Conservation (phyloP, 2,329 filamentous ascomycete genomes). For the Diplodia sapinea region DNA sequence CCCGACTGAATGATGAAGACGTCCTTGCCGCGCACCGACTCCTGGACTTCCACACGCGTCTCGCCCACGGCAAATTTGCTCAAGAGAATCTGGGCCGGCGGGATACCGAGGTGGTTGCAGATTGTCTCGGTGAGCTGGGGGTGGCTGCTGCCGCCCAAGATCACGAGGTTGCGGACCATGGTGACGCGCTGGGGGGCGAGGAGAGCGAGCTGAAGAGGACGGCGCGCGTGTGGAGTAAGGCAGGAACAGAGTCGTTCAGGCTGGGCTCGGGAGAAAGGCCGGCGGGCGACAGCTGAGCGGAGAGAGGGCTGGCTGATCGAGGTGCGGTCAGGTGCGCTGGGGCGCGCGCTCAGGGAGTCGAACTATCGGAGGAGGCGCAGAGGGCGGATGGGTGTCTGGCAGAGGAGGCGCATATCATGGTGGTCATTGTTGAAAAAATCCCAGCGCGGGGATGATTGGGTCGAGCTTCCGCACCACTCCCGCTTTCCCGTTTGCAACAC, state of each 20-base stretch:
- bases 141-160: constrained; percentile 92
- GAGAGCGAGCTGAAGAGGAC: constrained; percentile 11
- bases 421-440: constrained; percentile 22
- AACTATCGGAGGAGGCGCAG: not conserved
- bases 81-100: constrained; percentile 81
- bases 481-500: constrained; percentile 19
- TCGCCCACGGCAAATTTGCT: constrained; percentile 95
- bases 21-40: constrained; percentile 97
- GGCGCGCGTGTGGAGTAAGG: constrained; percentile 13
- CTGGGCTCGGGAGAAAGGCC: constrained; percentile 28
- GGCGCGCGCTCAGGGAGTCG: constrained; percentile 20
- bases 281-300: constrained; percentile 24
- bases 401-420: constrained; percentile 13
- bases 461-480: constrained; percentile 19
- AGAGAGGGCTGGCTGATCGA: not conserved
- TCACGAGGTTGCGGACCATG: constrained; percentile 95
- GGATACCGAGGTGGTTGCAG: constrained; percentile 85
- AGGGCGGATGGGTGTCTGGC: constrained; percentile 17
- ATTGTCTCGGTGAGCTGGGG: constrained; percentile 84
- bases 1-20: constrained; percentile 98
- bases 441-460: constrained; percentile 26
- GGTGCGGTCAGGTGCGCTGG: not conserved
- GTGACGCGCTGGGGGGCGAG: constrained; percentile 5
- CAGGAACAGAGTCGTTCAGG: constrained; percentile 24
- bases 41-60: constrained; percentile 92